Evolutionary conservation across 2,329 filamentous ascomycete genomes (phyloP).

Genomic region (Waltergamsia citrina): DNA sequence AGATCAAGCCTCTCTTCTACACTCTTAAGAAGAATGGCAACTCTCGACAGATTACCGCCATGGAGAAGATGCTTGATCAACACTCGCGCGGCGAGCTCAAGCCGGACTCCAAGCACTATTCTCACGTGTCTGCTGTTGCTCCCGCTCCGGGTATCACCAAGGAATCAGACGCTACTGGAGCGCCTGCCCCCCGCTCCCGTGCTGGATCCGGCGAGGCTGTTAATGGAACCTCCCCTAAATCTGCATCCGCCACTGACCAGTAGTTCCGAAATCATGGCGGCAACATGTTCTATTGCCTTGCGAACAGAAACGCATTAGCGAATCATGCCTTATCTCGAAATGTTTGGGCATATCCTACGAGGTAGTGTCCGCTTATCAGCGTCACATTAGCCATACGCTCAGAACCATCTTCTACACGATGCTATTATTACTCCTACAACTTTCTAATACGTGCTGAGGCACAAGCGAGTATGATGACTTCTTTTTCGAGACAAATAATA

Average conservation of each 20-base stretch:
- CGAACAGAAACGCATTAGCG: too few species aligned
- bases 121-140: neutral
- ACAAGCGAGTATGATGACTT: neutral
- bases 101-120: constrained; percentile 23
- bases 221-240: too few species aligned
- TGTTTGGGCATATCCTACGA: too few species aligned
- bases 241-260: too few species aligned
- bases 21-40: constrained; percentile 54
- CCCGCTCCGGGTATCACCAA: constrained; percentile 53
- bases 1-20: constrained; percentile 53
- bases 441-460: neutral
- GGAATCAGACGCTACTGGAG: too few species aligned
- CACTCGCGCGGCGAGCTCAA: constrained; percentile 16
- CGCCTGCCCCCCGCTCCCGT: too few species aligned
- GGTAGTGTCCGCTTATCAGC: too few species aligned
- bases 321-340: too few species aligned
- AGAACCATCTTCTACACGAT: neutral
- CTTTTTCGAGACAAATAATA: neutral
- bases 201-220: too few species aligned
- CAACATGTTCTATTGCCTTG: too few species aligned
- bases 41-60: constrained; percentile 46
- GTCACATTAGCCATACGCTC: too few species aligned
- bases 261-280: too few species aligned
- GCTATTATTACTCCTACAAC: neutral
- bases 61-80: constrained; percentile 22